phyloP scores from a whole-genome alignment of 176 grass and related monocot species.

The Eragrostis nindensis region DNA sequence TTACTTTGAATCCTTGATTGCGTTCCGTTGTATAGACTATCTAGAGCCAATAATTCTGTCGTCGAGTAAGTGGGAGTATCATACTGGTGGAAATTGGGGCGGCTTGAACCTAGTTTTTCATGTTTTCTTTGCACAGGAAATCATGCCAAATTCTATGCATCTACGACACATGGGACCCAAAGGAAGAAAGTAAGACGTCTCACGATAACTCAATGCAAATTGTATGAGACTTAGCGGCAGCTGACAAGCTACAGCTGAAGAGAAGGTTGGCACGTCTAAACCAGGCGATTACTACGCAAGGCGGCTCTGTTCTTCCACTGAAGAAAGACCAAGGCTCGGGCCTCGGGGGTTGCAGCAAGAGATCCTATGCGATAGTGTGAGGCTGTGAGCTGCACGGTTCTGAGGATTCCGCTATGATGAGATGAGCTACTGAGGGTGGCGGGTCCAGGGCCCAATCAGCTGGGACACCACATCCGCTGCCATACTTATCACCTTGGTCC shows the following conservation, averaged over 20 bases:
- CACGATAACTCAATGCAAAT: neutral
- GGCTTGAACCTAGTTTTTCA: too few species aligned
- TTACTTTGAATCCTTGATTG: neutral
- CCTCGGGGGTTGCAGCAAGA: too few species aligned
- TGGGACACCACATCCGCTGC: constrained; percentile 33
- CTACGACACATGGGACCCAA: too few species aligned
- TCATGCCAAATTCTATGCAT: too few species aligned
- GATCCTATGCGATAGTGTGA: neutral
- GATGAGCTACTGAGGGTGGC: neutral
- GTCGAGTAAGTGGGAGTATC: neutral
- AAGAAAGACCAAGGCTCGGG: neutral
- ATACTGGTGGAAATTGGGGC: neutral
- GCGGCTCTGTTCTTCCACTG: neutral
- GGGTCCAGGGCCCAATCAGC: constrained; percentile 17
- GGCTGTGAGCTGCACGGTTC: neutral
- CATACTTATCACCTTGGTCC: constrained; percentile 24
- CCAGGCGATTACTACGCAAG: neutral
- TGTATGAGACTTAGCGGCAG: neutral
- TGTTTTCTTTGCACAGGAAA: too few species aligned
- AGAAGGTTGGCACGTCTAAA: neutral
- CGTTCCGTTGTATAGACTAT: neutral
- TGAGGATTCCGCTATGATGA: neutral
- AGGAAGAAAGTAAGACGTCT: neutral
- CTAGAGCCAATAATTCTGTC: neutral
- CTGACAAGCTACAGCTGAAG: neutral